Conservation (phyloP, 139 green algal species). For the Protoeuglena noctilucae region DNA sequence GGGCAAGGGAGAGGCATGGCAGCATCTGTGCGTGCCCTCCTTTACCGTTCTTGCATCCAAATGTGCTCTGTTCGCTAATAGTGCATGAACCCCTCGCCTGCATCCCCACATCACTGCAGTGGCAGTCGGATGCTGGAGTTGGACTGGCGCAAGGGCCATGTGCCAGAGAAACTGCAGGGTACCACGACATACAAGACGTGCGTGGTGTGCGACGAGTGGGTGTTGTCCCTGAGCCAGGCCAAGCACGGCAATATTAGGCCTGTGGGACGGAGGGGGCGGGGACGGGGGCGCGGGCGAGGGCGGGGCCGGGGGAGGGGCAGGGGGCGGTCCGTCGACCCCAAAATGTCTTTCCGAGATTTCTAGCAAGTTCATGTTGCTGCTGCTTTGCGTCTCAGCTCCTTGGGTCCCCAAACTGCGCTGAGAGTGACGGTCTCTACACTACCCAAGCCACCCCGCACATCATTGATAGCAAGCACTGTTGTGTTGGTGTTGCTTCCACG, state of each 20-base stretch:
- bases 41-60: too few relatives aligned
- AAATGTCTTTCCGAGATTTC: conserved; percentile 6
- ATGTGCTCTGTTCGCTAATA: too few relatives aligned
- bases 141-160: conserved; percentile 3
- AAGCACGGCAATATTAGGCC: background rate
- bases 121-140: background rate
- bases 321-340: conserved; percentile 1
- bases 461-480: too few relatives aligned
- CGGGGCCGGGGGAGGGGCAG: conserved; percentile 4
- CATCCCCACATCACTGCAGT: too few relatives aligned
- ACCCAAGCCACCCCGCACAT: too few relatives aligned
- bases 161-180: background rate
- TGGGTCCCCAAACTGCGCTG: too few relatives aligned
- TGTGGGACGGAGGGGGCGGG: background rate
- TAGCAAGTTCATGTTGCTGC: too few relatives aligned
- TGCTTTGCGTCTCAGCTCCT: too few relatives aligned
- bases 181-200: background rate
- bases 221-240: background rate
- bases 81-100: too few relatives aligned
- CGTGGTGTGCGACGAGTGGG: background rate
- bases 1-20: conserved; percentile 10
- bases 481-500: too few relatives aligned
- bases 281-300: background rate
- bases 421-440: too few relatives aligned
- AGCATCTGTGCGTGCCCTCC: background rate